Conservation (phyloP, 1,284 basidiomycete species). For the Rhizoctonia solani region DNA sequence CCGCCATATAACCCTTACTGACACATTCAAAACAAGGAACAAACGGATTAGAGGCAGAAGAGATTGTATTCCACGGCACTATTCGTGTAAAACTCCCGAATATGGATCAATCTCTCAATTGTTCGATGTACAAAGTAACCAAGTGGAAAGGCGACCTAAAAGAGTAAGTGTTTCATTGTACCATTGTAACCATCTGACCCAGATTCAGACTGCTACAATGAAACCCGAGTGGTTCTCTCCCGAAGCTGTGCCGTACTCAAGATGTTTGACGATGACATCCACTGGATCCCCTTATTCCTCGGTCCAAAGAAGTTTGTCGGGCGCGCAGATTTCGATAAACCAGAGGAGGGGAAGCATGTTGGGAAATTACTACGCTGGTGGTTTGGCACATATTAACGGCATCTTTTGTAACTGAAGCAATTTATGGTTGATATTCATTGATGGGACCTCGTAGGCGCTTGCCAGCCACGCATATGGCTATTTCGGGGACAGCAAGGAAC, state of each 20-base stretch:
- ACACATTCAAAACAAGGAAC: constrained; percentile 1
- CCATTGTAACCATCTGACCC: neutral
- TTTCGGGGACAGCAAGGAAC: too few species aligned
- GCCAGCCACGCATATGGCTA: neutral
- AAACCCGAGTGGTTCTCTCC: constrained; percentile 26
- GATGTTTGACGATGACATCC: constrained; percentile 29
- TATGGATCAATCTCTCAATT: constrained; percentile 8
- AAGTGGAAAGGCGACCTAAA: constrained; percentile 26
- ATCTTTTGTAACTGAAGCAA: neutral
- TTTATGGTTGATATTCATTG: neutral
- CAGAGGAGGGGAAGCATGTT: constrained; percentile 13
- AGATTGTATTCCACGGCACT: constrained; percentile 15
- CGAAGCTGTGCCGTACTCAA: constrained; percentile 20
- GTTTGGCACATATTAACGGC: constrained; percentile 19
- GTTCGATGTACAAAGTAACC: constrained; percentile 32
- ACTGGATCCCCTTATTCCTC: constrained; percentile 28
- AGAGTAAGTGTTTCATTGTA: constrained; percentile 12
- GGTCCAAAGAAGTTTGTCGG: constrained; percentile 12
- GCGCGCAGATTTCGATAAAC: constrained; percentile 12
- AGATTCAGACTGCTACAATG: constrained; percentile 21
- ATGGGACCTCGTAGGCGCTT: too few species aligned
- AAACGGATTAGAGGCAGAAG: constrained; percentile 28
- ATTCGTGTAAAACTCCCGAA: constrained; percentile 5
- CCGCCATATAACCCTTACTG: neutral
- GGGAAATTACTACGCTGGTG: constrained; percentile 27